phyloP scores from a whole-genome alignment of 78 protist species.

The Monocercomonoides exilis region DNA sequence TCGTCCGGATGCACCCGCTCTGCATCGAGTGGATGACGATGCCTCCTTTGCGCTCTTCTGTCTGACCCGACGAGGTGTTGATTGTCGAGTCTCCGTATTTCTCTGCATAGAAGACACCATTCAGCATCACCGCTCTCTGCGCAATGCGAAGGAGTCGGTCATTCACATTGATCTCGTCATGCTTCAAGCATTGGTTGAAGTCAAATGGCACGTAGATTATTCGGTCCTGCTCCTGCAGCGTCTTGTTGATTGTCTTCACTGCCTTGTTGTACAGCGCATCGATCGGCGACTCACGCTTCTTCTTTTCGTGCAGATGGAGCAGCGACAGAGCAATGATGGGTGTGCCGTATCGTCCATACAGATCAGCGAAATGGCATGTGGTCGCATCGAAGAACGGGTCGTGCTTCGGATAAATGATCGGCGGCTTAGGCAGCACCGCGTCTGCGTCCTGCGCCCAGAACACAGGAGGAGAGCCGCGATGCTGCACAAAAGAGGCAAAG shows the following conservation, averaged over 20 bases:
- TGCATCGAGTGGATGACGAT: constrained; percentile 18
- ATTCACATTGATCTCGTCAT: not conserved
- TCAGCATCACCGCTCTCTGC: not conserved
- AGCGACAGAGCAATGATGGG: constrained; percentile 12
- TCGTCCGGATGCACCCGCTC: constrained; percentile 76
- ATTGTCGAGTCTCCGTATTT: not conserved
- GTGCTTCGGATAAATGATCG: constrained; percentile 23
- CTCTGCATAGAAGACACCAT: not conserved
- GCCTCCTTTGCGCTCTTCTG: not conserved
- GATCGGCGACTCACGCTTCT: constrained; percentile 72
- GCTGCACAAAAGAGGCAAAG: constrained; percentile 45
- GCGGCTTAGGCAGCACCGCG: constrained; percentile 38
- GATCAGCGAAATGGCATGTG: constrained; percentile 63
- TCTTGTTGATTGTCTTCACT: constrained; percentile 48
- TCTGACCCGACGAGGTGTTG: not conserved
- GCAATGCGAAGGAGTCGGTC: not conserved
- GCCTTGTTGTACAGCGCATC: constrained; percentile 38
- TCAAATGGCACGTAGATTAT: not conserved
- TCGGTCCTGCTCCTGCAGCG: not conserved
- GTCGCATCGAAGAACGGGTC: constrained; percentile 73
- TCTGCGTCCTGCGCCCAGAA: constrained; percentile 74
- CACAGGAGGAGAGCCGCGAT: constrained; percentile 90
- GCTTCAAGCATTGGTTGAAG: not conserved
- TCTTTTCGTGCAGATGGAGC: constrained; percentile 60
- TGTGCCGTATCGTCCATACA: constrained; percentile 66